Conservation (phyloP, 805 yeast genomes). For the Saccharomycopsis fodiens region DNA sequence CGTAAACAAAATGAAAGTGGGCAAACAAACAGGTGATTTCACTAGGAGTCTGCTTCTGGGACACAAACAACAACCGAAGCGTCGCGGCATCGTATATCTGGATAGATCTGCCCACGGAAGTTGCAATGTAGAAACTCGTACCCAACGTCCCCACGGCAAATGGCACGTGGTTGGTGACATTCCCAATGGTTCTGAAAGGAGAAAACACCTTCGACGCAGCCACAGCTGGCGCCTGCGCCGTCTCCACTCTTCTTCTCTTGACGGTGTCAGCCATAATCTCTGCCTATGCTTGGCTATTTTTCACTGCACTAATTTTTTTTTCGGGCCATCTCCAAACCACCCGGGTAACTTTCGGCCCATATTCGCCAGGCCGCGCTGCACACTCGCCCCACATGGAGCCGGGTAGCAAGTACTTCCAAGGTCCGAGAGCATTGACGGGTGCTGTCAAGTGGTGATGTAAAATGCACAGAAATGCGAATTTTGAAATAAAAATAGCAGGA, state of each 20-base stretch:
- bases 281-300: too few relatives aligned
- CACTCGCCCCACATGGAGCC: too few relatives aligned
- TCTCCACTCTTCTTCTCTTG: conserved; percentile 2
- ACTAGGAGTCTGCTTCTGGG: conserved; percentile 65
- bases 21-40: conserved; percentile 68
- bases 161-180: conserved; percentile 81
- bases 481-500: too few relatives aligned
- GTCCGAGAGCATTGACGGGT: too few relatives aligned
- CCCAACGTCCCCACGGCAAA: conserved; percentile 88
- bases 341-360: too few relatives aligned
- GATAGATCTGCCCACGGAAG: conserved; percentile 83
- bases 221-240: background rate
- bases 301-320: background rate
- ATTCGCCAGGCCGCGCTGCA: too few relatives aligned
- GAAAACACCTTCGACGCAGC: conserved; percentile 58
- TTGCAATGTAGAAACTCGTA: conserved; percentile 75
- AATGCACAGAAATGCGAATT: too few relatives aligned
- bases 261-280: background rate
- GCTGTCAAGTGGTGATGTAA: too few relatives aligned
- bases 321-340: background rate
- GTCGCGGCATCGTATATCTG: conserved; percentile 92
- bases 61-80: conserved; percentile 76
- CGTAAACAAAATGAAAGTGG: conserved; percentile 78
- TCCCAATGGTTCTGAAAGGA: conserved; percentile 85
- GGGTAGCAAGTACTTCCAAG: too few relatives aligned